Conservation (phyloP, 768 basidiomycete species). For the Mycena vulgaris region DNA sequence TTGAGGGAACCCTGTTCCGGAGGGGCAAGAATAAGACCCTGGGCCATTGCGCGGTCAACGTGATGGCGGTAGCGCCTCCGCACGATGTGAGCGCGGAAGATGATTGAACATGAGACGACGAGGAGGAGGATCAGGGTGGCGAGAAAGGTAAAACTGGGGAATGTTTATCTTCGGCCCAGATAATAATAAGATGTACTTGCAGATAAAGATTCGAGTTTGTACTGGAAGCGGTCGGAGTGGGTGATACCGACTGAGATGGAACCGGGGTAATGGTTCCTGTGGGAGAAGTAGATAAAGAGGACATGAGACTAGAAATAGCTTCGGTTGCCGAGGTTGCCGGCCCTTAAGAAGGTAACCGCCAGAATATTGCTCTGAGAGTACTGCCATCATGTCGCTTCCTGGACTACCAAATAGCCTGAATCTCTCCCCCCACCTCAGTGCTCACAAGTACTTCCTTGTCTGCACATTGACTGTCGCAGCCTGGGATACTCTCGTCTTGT, state of each 20-base stretch:
- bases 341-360: no score
- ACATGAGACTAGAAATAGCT: neutral
- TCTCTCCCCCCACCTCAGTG: constrained; percentile 83
- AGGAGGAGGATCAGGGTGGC: constrained; percentile 80
- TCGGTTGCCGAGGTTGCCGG: no score
- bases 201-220: constrained; percentile 60
- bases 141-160: constrained; percentile 75
- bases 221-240: neutral
- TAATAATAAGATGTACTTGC: constrained; percentile 44
- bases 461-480: constrained; percentile 92
- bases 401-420: constrained; percentile 77
- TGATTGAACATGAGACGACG: constrained; percentile 73
- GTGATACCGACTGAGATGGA: neutral
- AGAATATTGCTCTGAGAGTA: no score
- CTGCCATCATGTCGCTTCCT: constrained; percentile 19
- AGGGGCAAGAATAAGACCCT: constrained; percentile 63
- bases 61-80: constrained; percentile 71
- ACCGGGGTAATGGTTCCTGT: neutral
- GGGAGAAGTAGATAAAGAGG: constrained; percentile 31
- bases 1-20: constrained; percentile 56
- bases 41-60: constrained; percentile 67
- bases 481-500: constrained; percentile 91
- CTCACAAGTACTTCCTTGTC: constrained; percentile 92
- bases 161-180: constrained; percentile 18
- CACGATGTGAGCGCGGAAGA: constrained; percentile 73